Evolutionary conservation across 805 yeast genomes (phyloP), one percentile per base, ranked within the genome.

Genomic region (Suhomyces sp.): DNA sequence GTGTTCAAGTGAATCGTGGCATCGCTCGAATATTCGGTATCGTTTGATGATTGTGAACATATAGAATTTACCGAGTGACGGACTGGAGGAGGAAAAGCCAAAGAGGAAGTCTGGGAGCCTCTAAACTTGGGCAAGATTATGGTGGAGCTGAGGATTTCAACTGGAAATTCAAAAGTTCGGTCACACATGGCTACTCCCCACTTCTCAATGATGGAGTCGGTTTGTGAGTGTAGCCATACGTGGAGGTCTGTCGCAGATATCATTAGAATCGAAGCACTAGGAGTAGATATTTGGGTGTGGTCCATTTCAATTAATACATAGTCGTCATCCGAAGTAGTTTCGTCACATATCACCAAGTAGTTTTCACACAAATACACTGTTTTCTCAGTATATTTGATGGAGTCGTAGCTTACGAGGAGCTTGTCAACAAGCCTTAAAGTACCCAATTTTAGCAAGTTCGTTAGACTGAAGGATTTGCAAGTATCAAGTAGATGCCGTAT

Each of bases 121-220:
- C 26, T 23, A 38, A 35, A 15, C 15, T 53, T 53, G 2, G 56
- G 54, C 15, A 65, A 47, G 2, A 46, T 45, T 3, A 71, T 59
- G 1, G 77, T 72, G 1, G 77, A 71, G 0, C 79, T 70, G 10
- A 75, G 50, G 17, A 72, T 57, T 22, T 70, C 74, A 3, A 60
- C 55, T 0, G 80, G 80, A 40, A 76, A 69, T 3, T 50, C 41
- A 50, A 67, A 65, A 29, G 50, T 52, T 7, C 54, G 52, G 52
- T 76, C 80, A 2, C 76, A 70, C 9, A 72, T 56, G 1, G 74
- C 77, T 22, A 73, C 72, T 4, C 69, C 77, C 80, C 80, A 76
- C 54, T 76, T 75, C 54, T 76, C 79, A 27, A 75, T 62, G 5
- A 75, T 65, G n/a, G 69, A 59, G 35, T 62, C 59, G 13, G 52